phyloP scores from a whole-genome alignment of 441 rosid genomes.

The Gossypium davidsonii region DNA sequence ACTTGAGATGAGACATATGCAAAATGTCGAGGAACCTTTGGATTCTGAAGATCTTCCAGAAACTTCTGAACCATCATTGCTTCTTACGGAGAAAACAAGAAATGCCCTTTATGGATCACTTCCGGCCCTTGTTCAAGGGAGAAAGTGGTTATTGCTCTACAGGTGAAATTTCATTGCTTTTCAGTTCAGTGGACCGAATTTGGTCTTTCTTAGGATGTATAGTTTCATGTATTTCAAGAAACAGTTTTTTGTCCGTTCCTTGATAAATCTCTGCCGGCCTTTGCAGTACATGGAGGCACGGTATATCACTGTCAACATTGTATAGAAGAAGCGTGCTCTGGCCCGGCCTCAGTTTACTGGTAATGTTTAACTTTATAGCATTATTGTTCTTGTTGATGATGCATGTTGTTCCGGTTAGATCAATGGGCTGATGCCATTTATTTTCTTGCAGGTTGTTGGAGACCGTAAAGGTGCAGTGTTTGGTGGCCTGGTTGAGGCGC shows the following conservation, averaged over 20 bases:
- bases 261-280: conserved; percentile 1
- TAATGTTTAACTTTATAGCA: conserved; percentile 17
- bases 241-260: neutral
- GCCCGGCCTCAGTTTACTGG: conserved; percentile 93
- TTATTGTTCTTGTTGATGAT: neutral
- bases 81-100: conserved; percentile 65
- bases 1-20: conserved; percentile 51
- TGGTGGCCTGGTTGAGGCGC: conserved; percentile 93
- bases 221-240: neutral
- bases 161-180: conserved; percentile 35
- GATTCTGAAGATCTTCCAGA: conserved; percentile 33
- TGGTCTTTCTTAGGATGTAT: neutral
- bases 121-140: conserved; percentile 81
- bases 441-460: conserved; percentile 66
- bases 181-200: neutral
- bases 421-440: neutral
- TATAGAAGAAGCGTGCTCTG: conserved; percentile 91
- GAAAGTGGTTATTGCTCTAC: conserved; percentile 88
- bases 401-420: conserved; percentile 3
- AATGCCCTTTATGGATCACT: conserved; percentile 58
- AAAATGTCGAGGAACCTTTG: conserved; percentile 34
- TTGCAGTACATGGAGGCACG: conserved; percentile 94
- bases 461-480: conserved; percentile 83
- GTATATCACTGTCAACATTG: conserved; percentile 80
- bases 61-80: conserved; percentile 74